Base-by-base conservation (phyloP, 495 filamentous ascomycete species). In the Aspergillus diversus region DNA sequence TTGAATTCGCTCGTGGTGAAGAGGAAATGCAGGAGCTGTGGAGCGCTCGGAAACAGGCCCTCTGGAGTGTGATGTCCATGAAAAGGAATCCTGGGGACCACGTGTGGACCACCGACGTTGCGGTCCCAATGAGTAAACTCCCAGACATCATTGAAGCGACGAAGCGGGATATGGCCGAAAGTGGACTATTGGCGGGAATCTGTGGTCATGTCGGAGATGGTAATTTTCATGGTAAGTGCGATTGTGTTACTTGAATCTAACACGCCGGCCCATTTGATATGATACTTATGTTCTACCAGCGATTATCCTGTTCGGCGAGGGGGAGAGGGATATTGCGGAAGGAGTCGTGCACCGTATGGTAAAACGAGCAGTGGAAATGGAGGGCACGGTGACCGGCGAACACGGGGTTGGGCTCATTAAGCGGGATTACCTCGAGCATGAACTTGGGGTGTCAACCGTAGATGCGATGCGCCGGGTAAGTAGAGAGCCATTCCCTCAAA, bases 141-240 rank as follows among this genome's bases (percentile, higher is more conserved):
- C 78, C 87, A n/a, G 78, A 83, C 48, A 87, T 89, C 54, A 87
- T 89, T 42, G 87, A 89, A 59, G 79, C 80, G 34, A 87, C 85
- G 4, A 87, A 89, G 63, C 71, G 79, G 33, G 82, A 87, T 57
- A 82, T 89, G 70, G 77, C 73, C 34, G 72, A 79, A 65, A 84
- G 81, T 57, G 84, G 82, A 1, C 64, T 89, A 17, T 68, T 86
- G 55, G 87, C 83, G 12, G 80, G 79, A 33, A 89, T 88, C 55
- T 84, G 88, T 54, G 87, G 87, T n/a, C 87, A 89, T 73, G 86
- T 89, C 16, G 87, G 87, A 13, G 87, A 89, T 75, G 87, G 87
- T 13, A 88, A 88, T 66, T 88, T 88, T 64, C 85, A 87, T 60
- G 74, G 83, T 86, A 73, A 75, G 75, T 46, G n/a, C 21, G 21